These are phyloP conservation scores for Daedaleopsis nitida DNA, from an alignment of 768 basidiomycete species.

Conservation along the genomic window DNA sequence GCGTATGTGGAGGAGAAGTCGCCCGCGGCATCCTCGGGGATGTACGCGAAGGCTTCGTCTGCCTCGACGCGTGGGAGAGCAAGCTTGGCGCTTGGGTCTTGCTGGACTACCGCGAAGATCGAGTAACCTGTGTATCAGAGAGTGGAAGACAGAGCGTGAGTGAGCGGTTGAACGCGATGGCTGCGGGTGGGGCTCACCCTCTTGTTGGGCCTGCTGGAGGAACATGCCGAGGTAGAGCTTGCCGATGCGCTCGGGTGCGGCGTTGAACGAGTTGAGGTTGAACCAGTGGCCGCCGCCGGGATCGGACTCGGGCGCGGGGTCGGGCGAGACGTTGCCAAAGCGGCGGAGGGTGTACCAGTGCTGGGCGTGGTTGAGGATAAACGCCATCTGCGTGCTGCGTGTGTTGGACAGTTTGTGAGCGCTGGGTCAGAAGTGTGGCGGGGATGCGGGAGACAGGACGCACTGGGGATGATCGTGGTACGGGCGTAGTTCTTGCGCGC, in stretches of 20 bases:
- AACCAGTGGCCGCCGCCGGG: constrained; percentile 76
- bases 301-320: constrained; percentile 43
- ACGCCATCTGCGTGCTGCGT: constrained; percentile 76
- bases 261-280: constrained; percentile 79
- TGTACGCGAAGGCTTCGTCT: constrained; percentile 67
- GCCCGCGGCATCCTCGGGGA: constrained; percentile 47
- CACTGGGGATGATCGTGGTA: constrained; percentile 82
- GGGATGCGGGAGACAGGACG: constrained; percentile 30
- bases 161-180: constrained; percentile 6
- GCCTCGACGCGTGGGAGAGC: constrained; percentile 67
- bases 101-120: constrained; percentile 73
- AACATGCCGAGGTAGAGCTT: constrained; percentile 85
- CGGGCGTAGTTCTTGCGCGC: constrained; percentile 76
- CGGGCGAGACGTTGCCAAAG: constrained; percentile 57
- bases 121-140: constrained; percentile 63
- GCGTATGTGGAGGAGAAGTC: constrained; percentile 1
- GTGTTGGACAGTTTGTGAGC: neutral
- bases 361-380: constrained; percentile 82
- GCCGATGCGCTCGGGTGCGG: constrained; percentile 78
- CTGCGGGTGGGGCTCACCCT: constrained; percentile 52
- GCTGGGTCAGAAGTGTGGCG: neutral
- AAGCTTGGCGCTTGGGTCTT: constrained; percentile 53
- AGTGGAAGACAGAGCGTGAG: neutral
- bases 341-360: constrained; percentile 91
- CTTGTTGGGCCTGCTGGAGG: constrained; percentile 81